A percentile compares a stretch with the other conserved stretches of the same genome.
These are phyloP conservation scores for Caloboletus firmus DNA, from an alignment of 1,284 basidiomycete species.

Conservation along the genomic window DNA sequence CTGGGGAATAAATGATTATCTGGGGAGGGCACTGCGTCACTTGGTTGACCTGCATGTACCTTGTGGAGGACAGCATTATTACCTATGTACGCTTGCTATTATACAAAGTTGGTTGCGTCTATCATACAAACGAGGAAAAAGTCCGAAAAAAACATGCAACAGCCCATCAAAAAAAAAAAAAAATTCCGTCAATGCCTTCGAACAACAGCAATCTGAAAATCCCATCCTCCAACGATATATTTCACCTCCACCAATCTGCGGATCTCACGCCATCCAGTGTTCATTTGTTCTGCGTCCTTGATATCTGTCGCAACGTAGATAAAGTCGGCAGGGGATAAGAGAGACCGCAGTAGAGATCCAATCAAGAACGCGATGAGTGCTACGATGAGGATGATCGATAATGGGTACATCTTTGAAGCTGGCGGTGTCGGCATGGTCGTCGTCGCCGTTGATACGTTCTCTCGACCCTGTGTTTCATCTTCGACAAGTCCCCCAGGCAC, in stretches of 20 bases:
- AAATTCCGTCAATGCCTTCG: constrained; percentile 57
- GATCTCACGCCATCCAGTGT: constrained; percentile 78
- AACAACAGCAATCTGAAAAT: constrained; percentile 78
- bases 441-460: neutral
- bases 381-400: constrained; percentile 72
- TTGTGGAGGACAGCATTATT: neutral
- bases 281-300: constrained; percentile 49
- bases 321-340: constrained; percentile 91
- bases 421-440: neutral
- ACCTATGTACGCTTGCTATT: constrained; percentile 12
- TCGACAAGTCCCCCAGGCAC: constrained; percentile 26
- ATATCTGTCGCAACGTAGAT: constrained; percentile 70
- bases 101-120: constrained; percentile 14
- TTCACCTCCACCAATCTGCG: constrained; percentile 76
- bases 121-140: neutral
- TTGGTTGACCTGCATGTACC: too few relatives aligned
- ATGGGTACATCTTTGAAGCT: constrained; percentile 36
- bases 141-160: neutral
- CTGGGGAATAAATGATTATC: too few relatives aligned
- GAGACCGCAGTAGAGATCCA: constrained; percentile 84
- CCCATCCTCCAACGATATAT: constrained; percentile 76
- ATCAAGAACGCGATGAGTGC: constrained; percentile 89
- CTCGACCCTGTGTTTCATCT: constrained; percentile 12
- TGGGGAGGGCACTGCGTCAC: too few relatives aligned
- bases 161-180: neutral